Evolutionary conservation across 345 rosid genomes (phyloP).

Genomic region (Lepidium sativum): DNA sequence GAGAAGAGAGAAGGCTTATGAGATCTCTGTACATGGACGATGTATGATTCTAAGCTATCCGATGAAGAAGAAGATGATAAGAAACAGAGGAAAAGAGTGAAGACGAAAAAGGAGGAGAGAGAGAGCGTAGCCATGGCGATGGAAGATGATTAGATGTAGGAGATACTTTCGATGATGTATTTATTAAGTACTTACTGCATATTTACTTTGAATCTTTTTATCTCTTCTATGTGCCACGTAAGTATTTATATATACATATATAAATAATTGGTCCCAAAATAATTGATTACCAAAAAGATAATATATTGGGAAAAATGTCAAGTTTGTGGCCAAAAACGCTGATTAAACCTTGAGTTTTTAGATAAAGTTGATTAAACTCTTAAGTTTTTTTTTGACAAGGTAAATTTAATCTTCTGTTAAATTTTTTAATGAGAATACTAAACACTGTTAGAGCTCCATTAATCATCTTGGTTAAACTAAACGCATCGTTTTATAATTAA

Average conservation of each 20-base stretch:
- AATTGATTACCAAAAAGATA: neutral
- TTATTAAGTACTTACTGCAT: neutral
- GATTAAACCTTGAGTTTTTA: too few species aligned
- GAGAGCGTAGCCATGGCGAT: constrained; percentile 19
- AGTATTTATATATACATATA: neutral
- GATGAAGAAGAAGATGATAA: constrained; percentile 11
- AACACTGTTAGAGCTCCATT: too few species aligned
- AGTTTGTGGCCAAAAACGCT: too few species aligned
- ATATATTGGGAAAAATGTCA: too few species aligned
- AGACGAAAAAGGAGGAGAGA: constrained; percentile 21
- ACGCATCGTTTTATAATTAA: too few species aligned
- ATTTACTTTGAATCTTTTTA: neutral
- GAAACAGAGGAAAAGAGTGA: constrained; percentile 21
- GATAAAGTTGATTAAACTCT: too few species aligned
- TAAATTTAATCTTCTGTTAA: too few species aligned
- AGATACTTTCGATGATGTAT: neutral
- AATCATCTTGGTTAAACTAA: too few species aligned
- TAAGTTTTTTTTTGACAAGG: too few species aligned
- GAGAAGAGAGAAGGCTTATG: constrained; percentile 61
- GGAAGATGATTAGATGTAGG: neutral
- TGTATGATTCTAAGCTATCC: constrained; percentile 36
- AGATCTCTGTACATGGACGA: constrained; percentile 50
- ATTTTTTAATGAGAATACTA: too few species aligned
- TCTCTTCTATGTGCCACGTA: constrained; percentile 16
- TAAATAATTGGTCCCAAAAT: constrained; percentile 17